A percentile compares a stretch with the other conserved stretches of the same genome.
These are phyloP conservation scores for Lyophyllum decastes DNA, from an alignment of 768 basidiomycete species.

Conservation along the genomic window DNA sequence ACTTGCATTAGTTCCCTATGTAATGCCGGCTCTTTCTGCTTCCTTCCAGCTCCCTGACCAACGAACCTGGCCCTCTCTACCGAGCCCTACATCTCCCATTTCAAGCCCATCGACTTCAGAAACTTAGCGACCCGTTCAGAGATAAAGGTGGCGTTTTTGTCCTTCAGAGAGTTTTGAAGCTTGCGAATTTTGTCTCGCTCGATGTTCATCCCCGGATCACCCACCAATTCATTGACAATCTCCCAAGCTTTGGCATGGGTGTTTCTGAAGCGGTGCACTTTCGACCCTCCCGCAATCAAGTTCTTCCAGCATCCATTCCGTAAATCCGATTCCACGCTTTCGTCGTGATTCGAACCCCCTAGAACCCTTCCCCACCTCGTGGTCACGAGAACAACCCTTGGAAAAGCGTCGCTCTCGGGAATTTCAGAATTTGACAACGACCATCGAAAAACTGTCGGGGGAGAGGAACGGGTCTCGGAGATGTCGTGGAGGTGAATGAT, in stretches of 20 bases:
- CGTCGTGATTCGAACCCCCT: background rate
- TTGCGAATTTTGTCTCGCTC: background rate
- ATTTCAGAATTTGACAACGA: background rate
- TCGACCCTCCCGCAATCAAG: background rate
- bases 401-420: background rate
- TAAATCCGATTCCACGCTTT: background rate
- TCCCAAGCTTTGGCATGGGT: background rate
- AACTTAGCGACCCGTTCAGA: background rate
- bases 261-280: background rate
- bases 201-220: background rate
- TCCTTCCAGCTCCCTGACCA: too few relatives aligned
- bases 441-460: background rate
- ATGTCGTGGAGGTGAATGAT: constrained; percentile 7
- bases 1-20: too few relatives aligned
- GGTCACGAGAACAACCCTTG: background rate
- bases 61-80: too few relatives aligned
- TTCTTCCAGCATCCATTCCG: background rate
- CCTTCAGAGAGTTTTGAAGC: background rate
- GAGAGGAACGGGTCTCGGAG: background rate
- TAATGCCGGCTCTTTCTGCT: too few relatives aligned
- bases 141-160: background rate
- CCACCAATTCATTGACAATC: background rate
- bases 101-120: background rate
- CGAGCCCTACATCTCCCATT: too few relatives aligned
- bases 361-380: background rate